A percentile compares a stretch with the other conserved stretches of the same genome.
Evolutionary conservation across 371 early-diverging fungal genomes (phyloP).

Genomic region (Lichtheimia hyalospora): DNA sequence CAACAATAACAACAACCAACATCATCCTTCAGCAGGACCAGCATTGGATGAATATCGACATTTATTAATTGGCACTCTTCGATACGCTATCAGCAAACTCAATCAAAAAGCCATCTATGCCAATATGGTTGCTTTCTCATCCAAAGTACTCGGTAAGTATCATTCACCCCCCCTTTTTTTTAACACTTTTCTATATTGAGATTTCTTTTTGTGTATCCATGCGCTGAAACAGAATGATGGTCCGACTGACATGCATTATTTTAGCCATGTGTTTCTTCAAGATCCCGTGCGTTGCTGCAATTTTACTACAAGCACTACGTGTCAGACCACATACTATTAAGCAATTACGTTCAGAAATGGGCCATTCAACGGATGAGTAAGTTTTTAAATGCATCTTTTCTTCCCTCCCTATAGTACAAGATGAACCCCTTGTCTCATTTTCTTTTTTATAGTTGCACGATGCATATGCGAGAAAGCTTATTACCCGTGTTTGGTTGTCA

Average conservation of each 20-base stretch:
- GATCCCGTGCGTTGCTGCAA: constrained; percentile 50
- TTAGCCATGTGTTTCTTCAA: constrained; percentile 58
- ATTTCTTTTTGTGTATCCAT: constrained; percentile 1
- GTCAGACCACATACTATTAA: constrained; percentile 34
- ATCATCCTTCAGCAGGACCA: background rate
- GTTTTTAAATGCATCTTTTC: no score
- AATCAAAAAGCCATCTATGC: constrained; percentile 52
- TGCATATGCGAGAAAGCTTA: constrained; percentile 2
- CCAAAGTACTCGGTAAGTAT: constrained; percentile 39
- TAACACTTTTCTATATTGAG: no score
- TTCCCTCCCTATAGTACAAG: no score
- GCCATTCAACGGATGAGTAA: background rate
- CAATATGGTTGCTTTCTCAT: constrained; percentile 53
- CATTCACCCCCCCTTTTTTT: background rate
- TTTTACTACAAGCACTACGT: constrained; percentile 40
- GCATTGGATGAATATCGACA: constrained; percentile 18
- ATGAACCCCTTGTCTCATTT: background rate
- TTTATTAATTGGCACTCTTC: constrained; percentile 23
- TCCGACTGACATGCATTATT: background rate
- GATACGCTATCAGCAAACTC: constrained; percentile 40
- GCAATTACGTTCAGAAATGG: constrained; percentile 39
- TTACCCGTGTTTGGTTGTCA: constrained; percentile 13
- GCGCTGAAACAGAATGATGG: no score
- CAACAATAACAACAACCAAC: no score
- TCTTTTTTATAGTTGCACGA: constrained; percentile 2